Base-by-base conservation (phyloP, 2,329 filamentous ascomycete species). In the Microcyclosporella mali region DNA sequence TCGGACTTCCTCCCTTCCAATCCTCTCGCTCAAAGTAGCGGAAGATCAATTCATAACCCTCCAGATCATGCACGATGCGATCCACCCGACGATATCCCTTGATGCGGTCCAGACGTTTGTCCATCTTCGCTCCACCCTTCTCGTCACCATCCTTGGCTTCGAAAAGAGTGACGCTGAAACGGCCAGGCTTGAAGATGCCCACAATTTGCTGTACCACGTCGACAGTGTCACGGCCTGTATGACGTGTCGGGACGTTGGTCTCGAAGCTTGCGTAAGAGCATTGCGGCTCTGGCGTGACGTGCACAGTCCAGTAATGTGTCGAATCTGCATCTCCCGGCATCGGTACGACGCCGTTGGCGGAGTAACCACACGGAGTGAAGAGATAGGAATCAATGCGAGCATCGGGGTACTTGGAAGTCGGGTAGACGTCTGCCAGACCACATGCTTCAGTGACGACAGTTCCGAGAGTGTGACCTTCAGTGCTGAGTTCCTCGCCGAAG, bases 231-330 rank as follows among this genome's bases (percentile, higher is more conserved):
- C 89, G 84, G 12, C 89, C 89, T 43, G 80, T 87, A 32, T 95
- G 88, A 4, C 81, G 82, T 18, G 88, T 85, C 1, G 92, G 92
- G 3, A 98, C 90, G 57, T 97, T 98, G 54, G 92, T 97, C 73
- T 98, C 92, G 62, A 98, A 98, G 2, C 88, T 95, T 28, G 92
- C 92, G 65, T 94, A 98, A 4, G 89, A 95, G 73, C 90, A 98
- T 59, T 95, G 82, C 11, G 90, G 88, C 73, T 98, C 92, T 0
- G 92, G 92, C 0, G 92, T 98, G 53, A 98, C 92, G 62, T 98
- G 92, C 17, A 98, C 92, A 1, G 90, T 98, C 69, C 95, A 98
- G 71, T 98, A 98, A 69, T 97, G 88, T 31, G 79, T 84, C 10
- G 56, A 53, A 8, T 58, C 58, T 7, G 53, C 50, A 40, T 64